Evolutionary conservation across 2,329 filamentous ascomycete species (phyloP).

Genomic region (Dothidotthia symphoricarpi): DNA sequence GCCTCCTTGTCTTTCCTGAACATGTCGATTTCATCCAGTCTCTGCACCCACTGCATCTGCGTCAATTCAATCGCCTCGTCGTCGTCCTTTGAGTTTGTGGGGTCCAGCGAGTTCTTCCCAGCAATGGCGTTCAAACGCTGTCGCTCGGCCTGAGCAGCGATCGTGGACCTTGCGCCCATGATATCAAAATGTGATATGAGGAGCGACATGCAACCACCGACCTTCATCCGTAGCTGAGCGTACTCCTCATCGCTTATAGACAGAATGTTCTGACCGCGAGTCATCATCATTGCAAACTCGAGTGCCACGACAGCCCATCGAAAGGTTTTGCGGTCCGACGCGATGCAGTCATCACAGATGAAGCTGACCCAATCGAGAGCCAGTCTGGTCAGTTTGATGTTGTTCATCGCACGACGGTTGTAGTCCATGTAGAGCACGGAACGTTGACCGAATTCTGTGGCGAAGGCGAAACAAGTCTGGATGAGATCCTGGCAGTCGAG

Average conservation of each 20-base stretch:
- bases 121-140: conserved; percentile 79
- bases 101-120: conserved; percentile 74
- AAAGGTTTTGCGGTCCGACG: conserved; percentile 92
- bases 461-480: conserved; percentile 96
- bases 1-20: conserved; percentile 74
- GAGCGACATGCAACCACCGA: conserved; percentile 95
- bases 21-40: conserved; percentile 75
- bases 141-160: conserved; percentile 91
- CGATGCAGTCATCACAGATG: conserved; percentile 93
- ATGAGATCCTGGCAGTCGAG: conserved; percentile 93
- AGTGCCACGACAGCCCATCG: conserved; percentile 94
- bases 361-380: conserved; percentile 97
- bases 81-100: conserved; percentile 72
- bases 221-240: conserved; percentile 75
- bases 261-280: conserved; percentile 87
- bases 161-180: conserved; percentile 90
- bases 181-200: conserved; percentile 99
- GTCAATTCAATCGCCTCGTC: conserved; percentile 78
- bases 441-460: conserved; percentile 96
- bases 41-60: conserved; percentile 70
- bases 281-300: conserved; percentile 98
- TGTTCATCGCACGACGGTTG: conserved; percentile 95
- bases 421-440: conserved; percentile 94
- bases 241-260: conserved; percentile 88
- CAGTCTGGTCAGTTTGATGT: conserved; percentile 87